Conservation (phyloP, 495 filamentous ascomycete genomes). For the Wilcoxina mikolae region DNA sequence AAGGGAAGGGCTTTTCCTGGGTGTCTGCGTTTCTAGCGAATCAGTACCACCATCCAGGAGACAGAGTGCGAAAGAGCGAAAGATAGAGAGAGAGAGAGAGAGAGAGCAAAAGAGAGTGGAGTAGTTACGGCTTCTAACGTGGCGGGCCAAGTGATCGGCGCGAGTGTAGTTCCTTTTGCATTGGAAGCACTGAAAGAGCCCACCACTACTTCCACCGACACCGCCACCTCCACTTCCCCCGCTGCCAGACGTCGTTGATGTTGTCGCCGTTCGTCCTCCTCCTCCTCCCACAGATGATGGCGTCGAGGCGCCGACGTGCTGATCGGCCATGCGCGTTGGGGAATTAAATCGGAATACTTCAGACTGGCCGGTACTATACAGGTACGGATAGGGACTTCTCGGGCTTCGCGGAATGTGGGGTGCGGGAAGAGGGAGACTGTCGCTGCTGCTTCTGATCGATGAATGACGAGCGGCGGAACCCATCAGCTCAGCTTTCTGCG, state of each 20-base stretch:
- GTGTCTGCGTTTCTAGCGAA: constrained; percentile 30
- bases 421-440: no score
- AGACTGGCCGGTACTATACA: no score
- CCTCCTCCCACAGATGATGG: not conserved
- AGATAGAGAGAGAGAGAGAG: not conserved
- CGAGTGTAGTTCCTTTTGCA: constrained; percentile 41
- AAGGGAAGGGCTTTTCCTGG: constrained; percentile 39
- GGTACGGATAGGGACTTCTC: no score
- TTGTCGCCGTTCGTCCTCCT: no score
- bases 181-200: constrained; percentile 40
- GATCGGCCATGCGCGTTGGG: not conserved
- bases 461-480: no score
- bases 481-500: no score
- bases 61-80: not conserved
- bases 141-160: constrained; percentile 43
- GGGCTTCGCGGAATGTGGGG: no score
- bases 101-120: not conserved
- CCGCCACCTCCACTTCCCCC: not conserved
- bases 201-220: not conserved
- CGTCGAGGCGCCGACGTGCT: not conserved
- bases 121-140: constrained; percentile 38
- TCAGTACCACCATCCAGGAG: not conserved
- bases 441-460: no score
- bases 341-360: no score
- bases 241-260: no score